Evolutionary conservation across 768 basidiomycete species (phyloP).

Genomic region (Atractiella rhizophila): DNA sequence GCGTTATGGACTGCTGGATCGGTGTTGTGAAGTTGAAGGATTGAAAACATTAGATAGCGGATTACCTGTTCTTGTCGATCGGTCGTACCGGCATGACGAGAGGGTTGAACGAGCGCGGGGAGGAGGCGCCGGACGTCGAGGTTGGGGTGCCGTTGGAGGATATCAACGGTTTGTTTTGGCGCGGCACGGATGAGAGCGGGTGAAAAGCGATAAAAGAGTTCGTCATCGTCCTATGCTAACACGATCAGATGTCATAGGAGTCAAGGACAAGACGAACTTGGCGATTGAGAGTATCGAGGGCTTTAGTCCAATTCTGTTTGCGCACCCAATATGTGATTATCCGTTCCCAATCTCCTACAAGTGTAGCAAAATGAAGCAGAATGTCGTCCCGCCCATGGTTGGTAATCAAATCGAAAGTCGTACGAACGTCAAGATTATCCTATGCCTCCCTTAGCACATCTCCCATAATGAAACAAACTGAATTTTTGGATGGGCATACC

Average conservation of each 20-base stretch:
- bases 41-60: slow-evolving; percentile 58
- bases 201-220: slow-evolving; percentile 79
- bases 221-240: slow-evolving; percentile 39
- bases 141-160: slow-evolving; percentile 59
- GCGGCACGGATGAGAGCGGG: slow-evolving; percentile 61
- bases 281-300: slow-evolving; percentile 65
- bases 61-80: slow-evolving; percentile 44
- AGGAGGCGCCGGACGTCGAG: slow-evolving; percentile 64
- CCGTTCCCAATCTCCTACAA: slow-evolving; percentile 52
- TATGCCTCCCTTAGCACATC: slow-evolving; percentile 18
- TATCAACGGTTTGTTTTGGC: slow-evolving; percentile 72
- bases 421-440: slow-evolving; percentile 58
- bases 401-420: slow-evolving; percentile 76
- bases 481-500: slow-evolving; percentile 25
- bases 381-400: slow-evolving; percentile 80
- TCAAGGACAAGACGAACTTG: slow-evolving; percentile 33
- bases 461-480: neutral
- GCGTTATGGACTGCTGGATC: slow-evolving; percentile 82
- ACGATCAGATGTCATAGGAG: neutral
- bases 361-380: slow-evolving; percentile 63
- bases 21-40: slow-evolving; percentile 54
- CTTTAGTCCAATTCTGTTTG: slow-evolving; percentile 75
- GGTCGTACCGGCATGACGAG: neutral
- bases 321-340: slow-evolving; percentile 79
- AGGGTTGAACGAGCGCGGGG: slow-evolving; percentile 56